Percentiles rank a stretch among this genome's conserved stretches.
These are phyloP conservation scores for Neckera pumila DNA, from an alignment of 225 moss, liverwort and hornwort species.

Conservation along the genomic window DNA sequence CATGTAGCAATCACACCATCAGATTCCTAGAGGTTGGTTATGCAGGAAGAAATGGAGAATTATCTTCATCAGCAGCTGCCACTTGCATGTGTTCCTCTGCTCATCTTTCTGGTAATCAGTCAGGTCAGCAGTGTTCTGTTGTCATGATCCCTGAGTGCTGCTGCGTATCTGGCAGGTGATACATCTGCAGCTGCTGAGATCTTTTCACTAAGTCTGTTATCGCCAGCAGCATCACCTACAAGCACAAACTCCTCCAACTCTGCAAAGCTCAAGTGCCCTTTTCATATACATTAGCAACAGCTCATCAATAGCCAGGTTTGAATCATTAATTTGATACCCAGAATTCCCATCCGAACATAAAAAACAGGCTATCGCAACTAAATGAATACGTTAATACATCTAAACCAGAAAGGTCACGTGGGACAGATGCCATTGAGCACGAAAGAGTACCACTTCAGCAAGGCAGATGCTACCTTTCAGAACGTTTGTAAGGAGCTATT, in stretches of 20 bases:
- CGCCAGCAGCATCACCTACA: constrained; percentile 15
- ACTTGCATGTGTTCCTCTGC: constrained; percentile 5
- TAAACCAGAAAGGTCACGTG: background rate
- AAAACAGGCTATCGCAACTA: background rate
- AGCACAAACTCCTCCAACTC: constrained; percentile 32
- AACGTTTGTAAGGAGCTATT: background rate
- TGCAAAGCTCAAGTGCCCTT: constrained; percentile 10
- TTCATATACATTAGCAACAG: background rate
- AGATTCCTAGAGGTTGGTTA: background rate
- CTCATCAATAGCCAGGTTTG: background rate
- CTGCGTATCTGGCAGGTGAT: background rate
- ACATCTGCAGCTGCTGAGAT: constrained; percentile 1
- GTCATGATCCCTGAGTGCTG: background rate
- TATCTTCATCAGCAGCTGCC: background rate
- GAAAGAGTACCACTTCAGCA: background rate
- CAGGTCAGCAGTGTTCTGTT: constrained; percentile 11
- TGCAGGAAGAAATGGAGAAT: background rate
- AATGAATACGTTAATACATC: background rate
- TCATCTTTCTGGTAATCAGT: background rate
- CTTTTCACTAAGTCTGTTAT: background rate
- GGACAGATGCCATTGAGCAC: background rate
- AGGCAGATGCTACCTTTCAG: background rate
- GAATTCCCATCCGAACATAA: background rate
- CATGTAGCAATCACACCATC: background rate
- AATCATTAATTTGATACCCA: background rate